Percentiles rank a stretch among this genome's conserved stretches.
Evolutionary conservation across 2,329 filamentous ascomycete species (phyloP).

Genomic region (Akanthomyces lecanii): DNA sequence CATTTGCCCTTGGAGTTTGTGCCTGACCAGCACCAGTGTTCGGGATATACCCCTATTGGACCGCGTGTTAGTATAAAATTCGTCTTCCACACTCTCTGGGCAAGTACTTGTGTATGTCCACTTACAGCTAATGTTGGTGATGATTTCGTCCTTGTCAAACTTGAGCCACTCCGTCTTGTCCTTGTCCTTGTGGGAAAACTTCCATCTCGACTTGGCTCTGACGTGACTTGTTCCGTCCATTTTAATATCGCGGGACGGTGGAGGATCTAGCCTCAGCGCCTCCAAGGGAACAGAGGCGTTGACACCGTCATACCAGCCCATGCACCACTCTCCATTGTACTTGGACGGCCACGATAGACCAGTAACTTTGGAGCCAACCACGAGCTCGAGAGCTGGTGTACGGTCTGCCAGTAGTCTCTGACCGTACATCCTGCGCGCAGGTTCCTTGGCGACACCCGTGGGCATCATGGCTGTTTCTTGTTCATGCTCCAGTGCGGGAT

Average conservation of each 20-base stretch:
- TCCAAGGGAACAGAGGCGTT: conserved; percentile 48
- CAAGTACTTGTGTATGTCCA: conserved; percentile 15
- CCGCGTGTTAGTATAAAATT: conserved; percentile 3
- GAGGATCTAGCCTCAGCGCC: conserved; percentile 44
- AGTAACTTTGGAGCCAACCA: conserved; percentile 45
- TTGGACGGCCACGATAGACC: conserved; percentile 48
- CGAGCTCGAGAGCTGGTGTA: conserved; percentile 43
- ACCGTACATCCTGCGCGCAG: conserved; percentile 44
- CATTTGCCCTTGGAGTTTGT: conserved; percentile 48
- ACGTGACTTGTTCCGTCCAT: conserved; percentile 44
- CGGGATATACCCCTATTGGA: conserved; percentile 38
- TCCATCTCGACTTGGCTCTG: conserved; percentile 49
- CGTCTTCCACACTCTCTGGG: background rate
- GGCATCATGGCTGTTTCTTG: conserved; percentile 40
- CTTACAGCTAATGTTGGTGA: conserved; percentile 60
- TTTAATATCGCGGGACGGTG: conserved; percentile 42
- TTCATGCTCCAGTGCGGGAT: conserved; percentile 39
- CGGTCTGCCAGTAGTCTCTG: conserved; percentile 43
- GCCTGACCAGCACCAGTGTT: conserved; percentile 55
- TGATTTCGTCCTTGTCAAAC: conserved; percentile 63
- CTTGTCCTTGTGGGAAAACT: conserved; percentile 42
- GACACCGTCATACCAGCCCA: conserved; percentile 53
- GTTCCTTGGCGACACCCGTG: conserved; percentile 42
- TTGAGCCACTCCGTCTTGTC: conserved; percentile 46
- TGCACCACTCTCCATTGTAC: conserved; percentile 53